phyloP scores from a whole-genome alignment of 805 yeast species.

The Debaryomyces tyrocola region DNA sequence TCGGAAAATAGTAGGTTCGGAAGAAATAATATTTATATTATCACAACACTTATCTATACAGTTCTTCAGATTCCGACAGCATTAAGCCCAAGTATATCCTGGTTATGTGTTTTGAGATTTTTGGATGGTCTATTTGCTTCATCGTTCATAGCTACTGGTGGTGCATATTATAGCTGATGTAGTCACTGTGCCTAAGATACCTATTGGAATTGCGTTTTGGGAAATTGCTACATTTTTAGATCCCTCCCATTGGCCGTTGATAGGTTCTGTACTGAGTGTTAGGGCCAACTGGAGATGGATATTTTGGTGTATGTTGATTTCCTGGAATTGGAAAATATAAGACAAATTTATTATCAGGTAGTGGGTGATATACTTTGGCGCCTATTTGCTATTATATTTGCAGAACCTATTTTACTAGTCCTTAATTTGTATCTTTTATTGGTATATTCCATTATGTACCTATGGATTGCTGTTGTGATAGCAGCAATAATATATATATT shows the following conservation, averaged over 20 bases:
- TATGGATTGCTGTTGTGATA: slow-evolving; percentile 52
- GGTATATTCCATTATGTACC: slow-evolving; percentile 52
- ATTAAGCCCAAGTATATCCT: slow-evolving; percentile 35
- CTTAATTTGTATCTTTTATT: slow-evolving; percentile 53
- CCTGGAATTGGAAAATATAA: slow-evolving; percentile 34
- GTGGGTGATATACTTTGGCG: slow-evolving; percentile 39
- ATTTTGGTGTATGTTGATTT: slow-evolving; percentile 50
- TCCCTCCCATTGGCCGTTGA: slow-evolving; percentile 50
- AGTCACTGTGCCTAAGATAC: slow-evolving; percentile 35
- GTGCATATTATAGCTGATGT: slow-evolving; percentile 53
- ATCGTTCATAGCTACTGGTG: slow-evolving; percentile 54
- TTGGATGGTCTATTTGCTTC: slow-evolving; percentile 51
- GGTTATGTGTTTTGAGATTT: slow-evolving; percentile 48
- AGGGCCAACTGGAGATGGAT: slow-evolving; percentile 55
- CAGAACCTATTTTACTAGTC: slow-evolving; percentile 57
- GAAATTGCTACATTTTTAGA: slow-evolving; percentile 41
- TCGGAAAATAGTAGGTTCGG: slow-evolving; percentile 53
- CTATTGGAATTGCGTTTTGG: slow-evolving; percentile 49
- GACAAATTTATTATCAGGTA: slow-evolving; percentile 1
- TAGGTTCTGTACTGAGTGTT: slow-evolving; percentile 57
- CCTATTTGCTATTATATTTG: slow-evolving; percentile 48
- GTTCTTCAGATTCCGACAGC: slow-evolving; percentile 47
- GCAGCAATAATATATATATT: slow-evolving; percentile 44
- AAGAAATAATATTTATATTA: slow-evolving; percentile 44
- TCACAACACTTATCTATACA: slow-evolving; percentile 43